phyloP scores from a whole-genome alignment of 176 grass and related monocot species.

The Oryza meyeriana region DNA sequence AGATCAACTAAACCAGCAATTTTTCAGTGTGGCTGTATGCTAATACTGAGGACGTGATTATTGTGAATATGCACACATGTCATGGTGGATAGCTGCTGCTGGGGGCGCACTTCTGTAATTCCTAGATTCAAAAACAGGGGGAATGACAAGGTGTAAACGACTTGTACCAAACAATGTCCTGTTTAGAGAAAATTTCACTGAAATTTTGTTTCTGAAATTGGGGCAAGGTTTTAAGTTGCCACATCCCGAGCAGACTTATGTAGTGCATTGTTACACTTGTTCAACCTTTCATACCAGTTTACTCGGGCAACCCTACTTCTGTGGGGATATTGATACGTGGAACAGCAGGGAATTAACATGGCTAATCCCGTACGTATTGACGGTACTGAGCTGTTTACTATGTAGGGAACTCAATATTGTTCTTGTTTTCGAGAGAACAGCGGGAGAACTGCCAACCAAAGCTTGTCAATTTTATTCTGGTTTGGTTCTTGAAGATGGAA shows the following conservation, averaged over 20 bases:
- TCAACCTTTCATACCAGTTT: neutral
- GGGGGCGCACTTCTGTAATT: neutral
- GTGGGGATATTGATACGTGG: neutral
- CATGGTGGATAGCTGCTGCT: constrained; percentile 9
- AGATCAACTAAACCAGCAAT: constrained; percentile 68
- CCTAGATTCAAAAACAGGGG: neutral
- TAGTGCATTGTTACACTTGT: neutral
- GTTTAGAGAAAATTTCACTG: neutral
- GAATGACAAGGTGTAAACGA: neutral
- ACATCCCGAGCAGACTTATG: neutral
- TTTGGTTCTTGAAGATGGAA: too few species aligned
- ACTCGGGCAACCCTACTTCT: neutral
- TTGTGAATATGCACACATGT: constrained; percentile 21
- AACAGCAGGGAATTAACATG: too few species aligned
- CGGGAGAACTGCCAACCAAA: too few species aligned
- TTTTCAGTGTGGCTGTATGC: neutral
- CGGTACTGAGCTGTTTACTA: too few species aligned
- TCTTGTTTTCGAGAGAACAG: too few species aligned
- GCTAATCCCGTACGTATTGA: too few species aligned
- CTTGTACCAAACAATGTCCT: neutral
- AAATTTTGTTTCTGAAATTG: neutral
- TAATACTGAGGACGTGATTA: neutral
- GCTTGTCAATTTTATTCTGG: too few species aligned
- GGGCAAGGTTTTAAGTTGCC: neutral
- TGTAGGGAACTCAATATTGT: neutral